Percentiles rank a stretch among this genome's conserved stretches.
Evolutionary conservation across 257 asterid species (phyloP).

Genomic region (Lycium ferocissimum): DNA sequence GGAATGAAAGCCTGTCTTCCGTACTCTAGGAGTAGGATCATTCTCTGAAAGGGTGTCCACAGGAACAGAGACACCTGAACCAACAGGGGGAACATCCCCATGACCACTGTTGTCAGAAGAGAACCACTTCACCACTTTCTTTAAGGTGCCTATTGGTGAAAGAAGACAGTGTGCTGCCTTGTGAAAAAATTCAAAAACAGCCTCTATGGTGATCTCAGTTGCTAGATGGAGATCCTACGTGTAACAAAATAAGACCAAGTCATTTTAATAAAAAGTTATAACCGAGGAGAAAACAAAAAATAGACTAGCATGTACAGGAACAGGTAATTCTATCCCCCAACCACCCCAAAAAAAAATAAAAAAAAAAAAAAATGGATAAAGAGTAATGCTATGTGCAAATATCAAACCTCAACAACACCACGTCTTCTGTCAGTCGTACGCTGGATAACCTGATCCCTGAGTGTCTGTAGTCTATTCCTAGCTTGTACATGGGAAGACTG

Average conservation of each 20-base stretch:
- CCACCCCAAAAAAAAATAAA: not conserved
- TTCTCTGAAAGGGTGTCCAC: constrained; percentile 62
- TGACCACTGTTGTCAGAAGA: constrained; percentile 43
- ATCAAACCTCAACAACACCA: constrained; percentile 89
- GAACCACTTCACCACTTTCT: constrained; percentile 61
- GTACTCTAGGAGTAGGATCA: constrained; percentile 76
- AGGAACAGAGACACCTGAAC: constrained; percentile 50
- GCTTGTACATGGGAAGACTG: constrained; percentile 49
- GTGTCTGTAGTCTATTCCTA: constrained; percentile 66
- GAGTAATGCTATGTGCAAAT: not conserved
- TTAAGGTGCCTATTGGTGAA: constrained; percentile 72
- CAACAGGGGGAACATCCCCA: constrained; percentile 47
- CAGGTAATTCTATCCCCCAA: not conserved
- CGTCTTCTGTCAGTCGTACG: constrained; percentile 98
- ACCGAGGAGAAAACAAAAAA: not conserved
- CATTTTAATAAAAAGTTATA: constrained; percentile 5
- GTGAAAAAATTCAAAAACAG: constrained; percentile 77
- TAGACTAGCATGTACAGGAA: not conserved
- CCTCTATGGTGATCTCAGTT: constrained; percentile 79
- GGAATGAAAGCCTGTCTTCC: constrained; percentile 55
- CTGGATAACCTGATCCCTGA: constrained; percentile 78
- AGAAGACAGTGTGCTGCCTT: constrained; percentile 80
- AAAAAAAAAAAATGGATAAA: not conserved
- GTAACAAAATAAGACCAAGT: constrained; percentile 30
- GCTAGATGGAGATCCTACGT: constrained; percentile 91